Percentiles rank a stretch among this genome's conserved stretches.
Evolutionary conservation across 495 filamentous ascomycete genomes (phyloP).

Genomic region (Hyaloscypha finlandica): DNA sequence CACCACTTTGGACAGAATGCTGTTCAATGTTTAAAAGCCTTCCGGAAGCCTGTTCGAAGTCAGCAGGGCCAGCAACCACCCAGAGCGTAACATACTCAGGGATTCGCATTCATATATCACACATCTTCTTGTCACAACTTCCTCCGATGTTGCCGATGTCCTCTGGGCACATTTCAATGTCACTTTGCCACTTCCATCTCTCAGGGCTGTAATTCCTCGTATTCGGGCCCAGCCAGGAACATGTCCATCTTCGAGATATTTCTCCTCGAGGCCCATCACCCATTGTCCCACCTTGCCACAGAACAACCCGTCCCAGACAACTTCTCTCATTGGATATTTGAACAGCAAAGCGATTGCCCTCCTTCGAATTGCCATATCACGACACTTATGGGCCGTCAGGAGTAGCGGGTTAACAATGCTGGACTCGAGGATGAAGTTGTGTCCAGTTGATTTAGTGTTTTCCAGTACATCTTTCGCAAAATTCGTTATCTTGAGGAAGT

Average conservation of each 20-base stretch:
- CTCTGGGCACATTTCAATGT: background rate
- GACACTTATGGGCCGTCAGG: conserved; percentile 60
- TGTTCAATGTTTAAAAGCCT: too few relatives aligned
- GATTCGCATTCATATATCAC: conserved; percentile 10
- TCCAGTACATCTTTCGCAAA: background rate
- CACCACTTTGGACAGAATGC: too few relatives aligned
- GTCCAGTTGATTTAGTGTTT: background rate
- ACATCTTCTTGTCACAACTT: conserved; percentile 6
- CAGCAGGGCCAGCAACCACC: too few relatives aligned
- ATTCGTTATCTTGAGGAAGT: conserved; percentile 2
- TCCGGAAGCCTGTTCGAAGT: too few relatives aligned
- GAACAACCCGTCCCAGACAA: conserved; percentile 62
- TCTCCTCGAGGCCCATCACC: conserved; percentile 59
- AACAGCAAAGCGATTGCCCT: conserved; percentile 57
- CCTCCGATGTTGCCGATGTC: background rate
- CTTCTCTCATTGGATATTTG: conserved; percentile 57
- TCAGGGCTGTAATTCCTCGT: background rate
- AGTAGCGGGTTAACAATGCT: conserved; percentile 58
- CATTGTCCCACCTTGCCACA: conserved; percentile 54
- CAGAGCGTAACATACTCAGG: background rate
- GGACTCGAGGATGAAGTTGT: conserved; percentile 42
- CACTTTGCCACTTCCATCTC: background rate
- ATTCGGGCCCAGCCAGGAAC: conserved; percentile 17
- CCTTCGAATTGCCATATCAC: conserved; percentile 53
- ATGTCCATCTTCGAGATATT: conserved; percentile 28